Percentiles rank a stretch among this genome's conserved stretches.
Evolutionary conservation across 441 rosid species (phyloP).

Genomic region (Lepidium campestre): DNA sequence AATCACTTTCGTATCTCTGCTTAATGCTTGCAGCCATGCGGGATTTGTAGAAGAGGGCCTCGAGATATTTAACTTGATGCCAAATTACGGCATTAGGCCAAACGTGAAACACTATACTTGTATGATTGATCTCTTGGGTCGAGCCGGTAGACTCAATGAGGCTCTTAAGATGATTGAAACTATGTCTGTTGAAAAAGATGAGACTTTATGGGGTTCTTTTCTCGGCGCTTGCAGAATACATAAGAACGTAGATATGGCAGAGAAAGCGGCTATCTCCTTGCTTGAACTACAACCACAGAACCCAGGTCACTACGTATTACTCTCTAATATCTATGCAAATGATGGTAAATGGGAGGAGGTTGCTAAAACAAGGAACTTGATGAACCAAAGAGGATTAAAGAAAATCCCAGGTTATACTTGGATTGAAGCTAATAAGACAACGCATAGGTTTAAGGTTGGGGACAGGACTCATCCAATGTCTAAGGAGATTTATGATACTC

Average conservation of each 20-base stretch:
- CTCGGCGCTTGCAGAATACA: constrained; percentile 53
- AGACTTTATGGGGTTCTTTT: constrained; percentile 43
- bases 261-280: constrained; percentile 38
- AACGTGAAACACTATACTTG: constrained; percentile 50
- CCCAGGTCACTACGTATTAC: constrained; percentile 45
- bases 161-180: constrained; percentile 42
- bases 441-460: constrained; percentile 39
- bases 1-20: constrained; percentile 50
- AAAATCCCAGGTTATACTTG: constrained; percentile 47
- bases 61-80: constrained; percentile 32
- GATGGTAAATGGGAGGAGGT: constrained; percentile 46
- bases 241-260: constrained; percentile 41
- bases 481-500: constrained; percentile 33
- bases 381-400: constrained; percentile 38
- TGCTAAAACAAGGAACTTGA: constrained; percentile 37
- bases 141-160: constrained; percentile 43
- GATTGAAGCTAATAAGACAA: constrained; percentile 40
- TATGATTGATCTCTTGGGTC: constrained; percentile 52
- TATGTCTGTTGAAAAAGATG: constrained; percentile 39
- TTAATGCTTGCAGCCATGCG: constrained; percentile 52
- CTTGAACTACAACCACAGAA: constrained; percentile 41
- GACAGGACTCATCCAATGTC: constrained; percentile 38
- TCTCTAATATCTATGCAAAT: constrained; percentile 52
- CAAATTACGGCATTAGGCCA: constrained; percentile 30
- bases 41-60: constrained; percentile 47